A percentile compares a stretch with the other conserved stretches of the same genome.
Evolutionary conservation across 202 grass and related monocot species (phyloP).

Genomic region (Zoysia matrella): DNA sequence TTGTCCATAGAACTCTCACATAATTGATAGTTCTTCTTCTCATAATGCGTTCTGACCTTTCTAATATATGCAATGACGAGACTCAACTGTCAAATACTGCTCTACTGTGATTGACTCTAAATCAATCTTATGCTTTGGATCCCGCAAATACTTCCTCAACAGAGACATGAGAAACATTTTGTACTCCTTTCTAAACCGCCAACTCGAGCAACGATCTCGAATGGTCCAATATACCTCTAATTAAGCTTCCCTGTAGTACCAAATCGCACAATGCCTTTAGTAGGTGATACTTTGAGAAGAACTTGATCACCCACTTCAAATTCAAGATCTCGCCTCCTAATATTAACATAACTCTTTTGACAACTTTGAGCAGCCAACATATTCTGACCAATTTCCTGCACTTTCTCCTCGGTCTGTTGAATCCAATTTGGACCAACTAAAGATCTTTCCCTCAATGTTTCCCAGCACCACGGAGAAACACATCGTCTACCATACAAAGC

Average conservation of each 20-base stretch:
- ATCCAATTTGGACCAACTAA: too few species aligned
- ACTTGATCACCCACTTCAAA: too few species aligned
- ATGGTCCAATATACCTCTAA: neutral
- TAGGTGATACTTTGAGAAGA: neutral
- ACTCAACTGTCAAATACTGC: too few species aligned
- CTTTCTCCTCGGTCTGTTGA: too few species aligned
- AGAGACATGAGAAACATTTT: neutral
- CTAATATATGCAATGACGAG: neutral
- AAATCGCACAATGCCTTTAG: neutral
- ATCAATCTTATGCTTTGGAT: neutral
- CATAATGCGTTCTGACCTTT: neutral
- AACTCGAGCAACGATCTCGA: neutral
- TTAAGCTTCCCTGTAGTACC: neutral
- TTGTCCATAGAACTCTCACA: too few species aligned
- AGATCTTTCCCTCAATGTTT: too few species aligned
- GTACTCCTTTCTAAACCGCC: neutral
- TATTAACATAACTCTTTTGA: too few species aligned
- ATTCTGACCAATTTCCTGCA: too few species aligned
- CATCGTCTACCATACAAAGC: too few species aligned
- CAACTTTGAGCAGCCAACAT: too few species aligned
- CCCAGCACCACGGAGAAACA: too few species aligned
- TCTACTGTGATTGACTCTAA: neutral
- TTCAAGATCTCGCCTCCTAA: too few species aligned
- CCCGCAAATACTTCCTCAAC: neutral
- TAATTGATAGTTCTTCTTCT: neutral